These are phyloP conservation scores for Microbotryomycetes sp. DNA, from an alignment of 1,284 basidiomycete species.

Conservation along the genomic window DNA sequence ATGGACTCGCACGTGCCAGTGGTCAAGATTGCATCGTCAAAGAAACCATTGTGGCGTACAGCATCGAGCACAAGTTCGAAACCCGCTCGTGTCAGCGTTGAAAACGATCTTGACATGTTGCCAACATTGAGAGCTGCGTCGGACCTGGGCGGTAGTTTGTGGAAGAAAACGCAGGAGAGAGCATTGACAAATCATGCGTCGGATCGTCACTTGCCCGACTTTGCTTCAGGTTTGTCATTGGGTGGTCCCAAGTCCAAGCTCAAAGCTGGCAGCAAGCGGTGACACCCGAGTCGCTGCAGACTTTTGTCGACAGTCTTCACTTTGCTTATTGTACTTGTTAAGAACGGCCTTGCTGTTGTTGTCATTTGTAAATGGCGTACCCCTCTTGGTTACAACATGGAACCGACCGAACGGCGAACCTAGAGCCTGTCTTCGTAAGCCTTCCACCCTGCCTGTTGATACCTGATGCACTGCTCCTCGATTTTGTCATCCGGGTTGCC, in stretches of 20 bases:
- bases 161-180: too few species aligned
- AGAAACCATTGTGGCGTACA: not conserved
- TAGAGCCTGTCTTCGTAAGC: constrained; percentile 55
- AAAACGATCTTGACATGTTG: not conserved
- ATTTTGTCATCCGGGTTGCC: constrained; percentile 57
- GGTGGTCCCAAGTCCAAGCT: not conserved
- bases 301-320: not conserved
- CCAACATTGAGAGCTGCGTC: not conserved
- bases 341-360: not conserved
- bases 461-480: constrained; percentile 68
- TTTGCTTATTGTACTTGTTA: not conserved
- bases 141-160: too few species aligned
- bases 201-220: not conserved
- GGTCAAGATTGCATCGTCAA: not conserved
- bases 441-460: constrained; percentile 80
- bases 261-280: not conserved
- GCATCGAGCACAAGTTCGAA: not conserved
- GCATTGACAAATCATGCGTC: not conserved
- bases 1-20: not conserved
- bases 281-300: not conserved
- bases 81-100: not conserved
- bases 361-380: not conserved
- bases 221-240: not conserved
- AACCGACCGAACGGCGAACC: not conserved
- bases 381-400: not conserved